phyloP scores from a whole-genome alignment of 2,329 filamentous ascomycete genomes.

The Metarhizium brunneum region DNA sequence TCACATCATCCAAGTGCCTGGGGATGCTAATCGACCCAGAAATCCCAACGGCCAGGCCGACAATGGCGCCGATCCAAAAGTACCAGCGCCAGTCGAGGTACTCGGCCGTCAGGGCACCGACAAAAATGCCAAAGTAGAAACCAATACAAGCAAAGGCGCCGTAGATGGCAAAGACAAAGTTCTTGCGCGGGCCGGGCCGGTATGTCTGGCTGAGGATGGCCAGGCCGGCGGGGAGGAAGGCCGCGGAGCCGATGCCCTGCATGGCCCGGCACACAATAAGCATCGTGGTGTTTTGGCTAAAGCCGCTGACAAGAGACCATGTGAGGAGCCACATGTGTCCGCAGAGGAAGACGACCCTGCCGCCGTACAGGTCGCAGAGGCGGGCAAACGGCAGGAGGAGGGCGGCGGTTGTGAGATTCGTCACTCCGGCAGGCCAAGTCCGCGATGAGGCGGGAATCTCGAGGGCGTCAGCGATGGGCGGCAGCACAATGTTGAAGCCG shows the following conservation, averaged over 20 bases:
- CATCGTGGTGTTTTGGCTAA: conserved; percentile 59
- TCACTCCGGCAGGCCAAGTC: conserved; percentile 57
- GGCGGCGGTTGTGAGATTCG: conserved; percentile 46
- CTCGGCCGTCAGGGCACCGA: conserved; percentile 53
- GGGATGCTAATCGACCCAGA: conserved; percentile 33
- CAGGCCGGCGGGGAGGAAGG: conserved; percentile 58
- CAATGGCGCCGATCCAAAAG: conserved; percentile 52
- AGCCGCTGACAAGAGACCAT: conserved; percentile 63
- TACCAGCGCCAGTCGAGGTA: conserved; percentile 59
- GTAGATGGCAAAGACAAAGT: conserved; percentile 53
- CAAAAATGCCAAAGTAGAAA: conserved; percentile 58
- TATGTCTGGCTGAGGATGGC: conserved; percentile 63
- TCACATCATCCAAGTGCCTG: conserved; percentile 16
- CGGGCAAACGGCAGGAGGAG: conserved; percentile 56
- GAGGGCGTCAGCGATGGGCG: conserved; percentile 51
- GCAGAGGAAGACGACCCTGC: conserved; percentile 47
- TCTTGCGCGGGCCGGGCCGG: conserved; percentile 62
- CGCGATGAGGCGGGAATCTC: conserved; percentile 50
- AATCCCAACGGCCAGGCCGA: conserved; percentile 35
- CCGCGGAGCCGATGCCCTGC: conserved; percentile 64
- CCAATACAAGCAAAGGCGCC: conserved; percentile 49
- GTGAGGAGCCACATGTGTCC: conserved; percentile 56
- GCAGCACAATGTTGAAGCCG: conserved; percentile 67
- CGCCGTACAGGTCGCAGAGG: conserved; percentile 53
- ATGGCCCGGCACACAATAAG: conserved; percentile 65